Evolutionary conservation across 371 early-diverging fungal species (phyloP).

Genomic region (Syncephalis plumigaleata): DNA sequence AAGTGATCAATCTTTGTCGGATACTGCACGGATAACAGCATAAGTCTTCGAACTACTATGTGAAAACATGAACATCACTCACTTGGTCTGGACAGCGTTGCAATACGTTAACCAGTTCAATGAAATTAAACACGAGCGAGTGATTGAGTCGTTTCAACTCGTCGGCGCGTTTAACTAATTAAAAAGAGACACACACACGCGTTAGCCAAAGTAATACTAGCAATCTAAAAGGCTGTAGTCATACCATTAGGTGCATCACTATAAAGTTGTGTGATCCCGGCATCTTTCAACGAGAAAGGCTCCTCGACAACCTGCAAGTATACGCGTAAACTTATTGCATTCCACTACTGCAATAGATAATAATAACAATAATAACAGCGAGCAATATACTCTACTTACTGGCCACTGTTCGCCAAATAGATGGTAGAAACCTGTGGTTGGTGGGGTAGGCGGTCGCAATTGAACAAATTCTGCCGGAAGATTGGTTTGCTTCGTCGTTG

Average conservation of each 20-base stretch:
- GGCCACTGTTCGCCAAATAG: neutral
- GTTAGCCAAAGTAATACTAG: neutral
- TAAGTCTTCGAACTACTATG: neutral
- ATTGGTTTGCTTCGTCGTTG: neutral
- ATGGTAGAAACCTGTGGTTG: neutral
- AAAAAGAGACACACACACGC: neutral
- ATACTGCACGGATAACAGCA: neutral
- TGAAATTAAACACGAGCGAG: neutral
- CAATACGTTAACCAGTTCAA: neutral
- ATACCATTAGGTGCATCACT: neutral
- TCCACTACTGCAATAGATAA: neutral
- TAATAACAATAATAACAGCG: no score
- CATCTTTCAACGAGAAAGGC: neutral
- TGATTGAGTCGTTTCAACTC: neutral
- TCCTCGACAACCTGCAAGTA: no score
- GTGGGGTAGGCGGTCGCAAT: neutral
- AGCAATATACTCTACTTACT: neutral
- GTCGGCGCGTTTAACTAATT: neutral
- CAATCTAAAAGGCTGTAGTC: neutral
- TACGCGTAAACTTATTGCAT: neutral
- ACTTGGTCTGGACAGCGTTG: neutral
- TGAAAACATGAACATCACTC: neutral
- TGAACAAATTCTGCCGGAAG: neutral
- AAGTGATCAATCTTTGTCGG: neutral
- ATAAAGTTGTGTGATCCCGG: neutral